Base-by-base conservation (phyloP, 2,329 filamentous ascomycete species). In the Zymoseptoria brevis region DNA sequence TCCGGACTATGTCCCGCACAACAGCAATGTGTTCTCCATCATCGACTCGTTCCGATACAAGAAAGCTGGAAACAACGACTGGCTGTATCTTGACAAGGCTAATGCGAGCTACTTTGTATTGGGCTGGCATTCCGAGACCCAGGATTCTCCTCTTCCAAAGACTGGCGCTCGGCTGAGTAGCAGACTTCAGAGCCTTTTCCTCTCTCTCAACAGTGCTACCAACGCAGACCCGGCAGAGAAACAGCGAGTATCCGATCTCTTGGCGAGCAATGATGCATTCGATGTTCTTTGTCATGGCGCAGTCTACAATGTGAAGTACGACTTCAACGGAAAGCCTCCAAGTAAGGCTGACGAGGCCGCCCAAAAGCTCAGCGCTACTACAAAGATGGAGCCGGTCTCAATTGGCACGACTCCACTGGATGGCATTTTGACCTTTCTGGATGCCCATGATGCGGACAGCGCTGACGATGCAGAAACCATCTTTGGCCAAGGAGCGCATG, bases 61-160 rank as follows among this genome's bases (percentile, higher is more conserved):
- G 13, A 50, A 22, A 6, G 29, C 50, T 4, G 30, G 8, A 13
- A 35, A 35, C 13, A 13, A 13, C 30, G n/a, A 50, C 49, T 19
- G 19, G 21, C 51, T 19, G n/a, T 56, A 53, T 30, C 53, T 63
- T 8, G 41, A 24, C 41, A 49, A 30, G n/a, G 61, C 61, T 2
- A 59, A 56, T 30, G 58, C 51, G 9, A 55, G 51, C 51, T 63
- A 63, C 22, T 57, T 53, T 50, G 56, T 63, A 7, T 21, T 61
- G 11, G 61, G 61, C 29, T 62, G 56, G 55, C 56, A 62, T 50
- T 24, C 50, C n/a, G 52, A 58, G n/a, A 13, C 24, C n/a, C 49
- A 62, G 26, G 66, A 65, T 13, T 54, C 50, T 3, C 56, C 62
- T 1, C 66, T 55, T 41, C 57, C 50, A 5, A 58, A 58, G 19